Conservation (phyloP, 1,284 basidiomycete species). For the Hypsizygus ulmarius region DNA sequence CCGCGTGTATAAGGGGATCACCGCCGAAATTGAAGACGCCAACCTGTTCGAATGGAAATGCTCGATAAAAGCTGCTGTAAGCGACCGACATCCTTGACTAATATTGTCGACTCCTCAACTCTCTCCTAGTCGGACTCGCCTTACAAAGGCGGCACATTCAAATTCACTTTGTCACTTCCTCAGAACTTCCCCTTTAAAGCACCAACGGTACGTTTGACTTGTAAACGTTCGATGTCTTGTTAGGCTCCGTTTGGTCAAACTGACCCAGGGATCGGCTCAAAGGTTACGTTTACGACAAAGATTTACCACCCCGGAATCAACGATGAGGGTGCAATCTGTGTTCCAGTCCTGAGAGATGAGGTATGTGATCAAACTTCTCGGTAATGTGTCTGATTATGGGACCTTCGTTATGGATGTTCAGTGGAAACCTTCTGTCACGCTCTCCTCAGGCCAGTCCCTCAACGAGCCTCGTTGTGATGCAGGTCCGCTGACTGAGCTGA, state of each 20-base stretch:
- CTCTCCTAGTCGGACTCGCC: slow-evolving; percentile 65
- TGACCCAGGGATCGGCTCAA: background rate
- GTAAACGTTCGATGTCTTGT: slow-evolving; percentile 4
- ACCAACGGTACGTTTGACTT: slow-evolving; percentile 55
- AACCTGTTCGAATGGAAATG: slow-evolving; percentile 82
- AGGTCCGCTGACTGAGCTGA: background rate
- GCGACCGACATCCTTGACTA: slow-evolving; percentile 25
- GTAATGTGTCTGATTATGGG: background rate
- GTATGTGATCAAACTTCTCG: slow-evolving; percentile 41
- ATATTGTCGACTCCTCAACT: slow-evolving; percentile 7
- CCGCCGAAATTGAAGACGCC: slow-evolving; percentile 63
- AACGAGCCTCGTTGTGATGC: background rate
- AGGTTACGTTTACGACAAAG: slow-evolving; percentile 87
- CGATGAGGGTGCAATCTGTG: slow-evolving; percentile 82
- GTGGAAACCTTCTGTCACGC: slow-evolving; percentile 89
- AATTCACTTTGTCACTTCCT: slow-evolving; percentile 70
- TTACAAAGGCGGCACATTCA: slow-evolving; percentile 83
- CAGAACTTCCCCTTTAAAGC: slow-evolving; percentile 89
- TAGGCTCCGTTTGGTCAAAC: no score
- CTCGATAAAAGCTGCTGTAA: slow-evolving; percentile 71
- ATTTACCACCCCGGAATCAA: slow-evolving; percentile 94
- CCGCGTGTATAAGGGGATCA: slow-evolving; percentile 48
- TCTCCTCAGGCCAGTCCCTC: slow-evolving; percentile 59
- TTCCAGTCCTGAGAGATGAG: slow-evolving; percentile 79
- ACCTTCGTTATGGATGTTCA: slow-evolving; percentile 29